phyloP scores from a whole-genome alignment of 257 asterid genomes.

The Solanum dulcamara region DNA sequence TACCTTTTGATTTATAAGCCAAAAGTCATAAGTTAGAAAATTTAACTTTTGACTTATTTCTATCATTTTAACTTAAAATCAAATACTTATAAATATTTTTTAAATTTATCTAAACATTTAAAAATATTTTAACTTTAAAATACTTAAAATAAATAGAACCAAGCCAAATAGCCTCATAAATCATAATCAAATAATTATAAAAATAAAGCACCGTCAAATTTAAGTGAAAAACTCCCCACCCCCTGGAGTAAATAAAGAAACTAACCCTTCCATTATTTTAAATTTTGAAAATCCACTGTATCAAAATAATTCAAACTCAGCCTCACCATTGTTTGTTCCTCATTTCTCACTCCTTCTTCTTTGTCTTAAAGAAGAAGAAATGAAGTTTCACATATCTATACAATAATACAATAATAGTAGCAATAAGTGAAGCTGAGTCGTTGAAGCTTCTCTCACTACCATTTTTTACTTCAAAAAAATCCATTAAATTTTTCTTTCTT shows the following conservation, averaged over 20 bases:
- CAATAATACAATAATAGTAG: not conserved
- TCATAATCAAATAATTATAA: not conserved
- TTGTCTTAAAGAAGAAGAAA: slow-evolving; percentile 55
- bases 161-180: too few relatives aligned
- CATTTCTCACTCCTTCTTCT: slow-evolving; percentile 23
- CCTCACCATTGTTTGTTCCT: slow-evolving; percentile 11
- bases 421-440: not conserved
- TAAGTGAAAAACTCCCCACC: not conserved
- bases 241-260: not conserved
- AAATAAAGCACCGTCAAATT: not conserved
- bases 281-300: slow-evolving; percentile 11
- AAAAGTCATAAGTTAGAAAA: too few relatives aligned
- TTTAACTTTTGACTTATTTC: too few relatives aligned
- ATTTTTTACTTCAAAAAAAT: slow-evolving; percentile 11
- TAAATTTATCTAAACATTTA: too few relatives aligned
- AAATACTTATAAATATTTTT: too few relatives aligned
- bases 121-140: too few relatives aligned
- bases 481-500: slow-evolving; percentile 15
- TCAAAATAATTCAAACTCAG: slow-evolving; percentile 1
- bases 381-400: slow-evolving; percentile 5
- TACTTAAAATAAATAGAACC: too few relatives aligned
- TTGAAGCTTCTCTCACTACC: not conserved
- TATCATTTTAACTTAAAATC: too few relatives aligned
- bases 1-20: too few relatives aligned
- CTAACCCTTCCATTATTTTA: slow-evolving; percentile 1